Evolutionary conservation across 495 filamentous ascomycete species (phyloP).

Genomic region (Lophium mytilinum): DNA sequence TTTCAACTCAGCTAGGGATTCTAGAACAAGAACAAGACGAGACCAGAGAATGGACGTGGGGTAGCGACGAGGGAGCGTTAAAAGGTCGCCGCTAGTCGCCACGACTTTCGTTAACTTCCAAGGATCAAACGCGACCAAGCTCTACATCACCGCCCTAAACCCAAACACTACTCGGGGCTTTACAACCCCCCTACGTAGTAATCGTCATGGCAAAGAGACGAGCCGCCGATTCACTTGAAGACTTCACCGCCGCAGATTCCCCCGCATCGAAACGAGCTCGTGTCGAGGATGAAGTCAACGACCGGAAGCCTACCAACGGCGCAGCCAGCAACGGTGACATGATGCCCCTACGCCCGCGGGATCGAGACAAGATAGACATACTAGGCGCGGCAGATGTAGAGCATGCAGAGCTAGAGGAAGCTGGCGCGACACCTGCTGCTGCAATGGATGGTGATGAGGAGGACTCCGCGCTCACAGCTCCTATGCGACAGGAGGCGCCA

Average conservation of each 20-base stretch:
- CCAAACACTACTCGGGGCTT: not conserved
- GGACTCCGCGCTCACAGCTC: conserved; percentile 36
- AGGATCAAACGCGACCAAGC: not conserved
- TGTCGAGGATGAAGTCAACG: conserved; percentile 47
- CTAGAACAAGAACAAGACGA: too few relatives aligned
- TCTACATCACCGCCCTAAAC: not conserved
- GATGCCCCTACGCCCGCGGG: conserved; percentile 16
- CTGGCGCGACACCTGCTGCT: conserved; percentile 33
- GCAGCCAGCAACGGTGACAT: conserved; percentile 32
- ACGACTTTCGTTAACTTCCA: not conserved
- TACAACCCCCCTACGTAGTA: not conserved
- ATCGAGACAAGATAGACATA: conserved; percentile 23
- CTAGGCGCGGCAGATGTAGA: conserved; percentile 27
- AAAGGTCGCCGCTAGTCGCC: too few relatives aligned
- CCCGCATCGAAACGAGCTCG: conserved; percentile 72
- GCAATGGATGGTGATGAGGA: conserved; percentile 35
- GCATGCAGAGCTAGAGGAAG: conserved; percentile 39
- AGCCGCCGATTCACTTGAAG: conserved; percentile 69
- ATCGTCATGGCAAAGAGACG: conserved; percentile 62
- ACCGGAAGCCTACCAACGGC: conserved; percentile 30
- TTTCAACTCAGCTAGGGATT: too few relatives aligned
- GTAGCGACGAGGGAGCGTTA: too few relatives aligned
- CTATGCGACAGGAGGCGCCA: conserved; percentile 59
- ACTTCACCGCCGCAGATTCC: conserved; percentile 48
- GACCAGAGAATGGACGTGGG: too few relatives aligned